Conservation (phyloP, 305 asterid species). For the Fraxinus sp. region DNA sequence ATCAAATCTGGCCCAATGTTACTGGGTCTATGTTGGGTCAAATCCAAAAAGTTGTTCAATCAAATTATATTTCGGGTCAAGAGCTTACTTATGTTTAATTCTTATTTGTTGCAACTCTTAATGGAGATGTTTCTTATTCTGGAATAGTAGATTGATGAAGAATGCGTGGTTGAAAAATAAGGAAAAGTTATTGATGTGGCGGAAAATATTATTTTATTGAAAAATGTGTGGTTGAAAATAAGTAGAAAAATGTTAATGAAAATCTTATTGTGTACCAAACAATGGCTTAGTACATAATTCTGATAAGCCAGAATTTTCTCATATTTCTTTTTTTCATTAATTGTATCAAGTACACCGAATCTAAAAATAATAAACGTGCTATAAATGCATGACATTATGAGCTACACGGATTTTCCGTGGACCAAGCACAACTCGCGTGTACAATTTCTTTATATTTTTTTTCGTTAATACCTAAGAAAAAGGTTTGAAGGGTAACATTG, state of each 20-base stretch:
- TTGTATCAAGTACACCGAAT: neutral
- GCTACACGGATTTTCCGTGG: too few relatives aligned
- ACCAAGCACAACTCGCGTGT: neutral
- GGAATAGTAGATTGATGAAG: too few relatives aligned
- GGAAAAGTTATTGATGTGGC: too few relatives aligned
- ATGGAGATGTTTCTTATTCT: neutral
- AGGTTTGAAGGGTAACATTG: neutral
- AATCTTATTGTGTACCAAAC: too few relatives aligned
- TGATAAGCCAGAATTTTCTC: neutral
- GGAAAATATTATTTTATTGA: too few relatives aligned
- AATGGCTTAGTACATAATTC: neutral
- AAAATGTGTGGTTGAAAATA: too few relatives aligned
- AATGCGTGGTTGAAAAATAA: too few relatives aligned
- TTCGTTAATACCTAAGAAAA: neutral
- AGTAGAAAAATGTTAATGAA: too few relatives aligned
- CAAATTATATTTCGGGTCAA: neutral
- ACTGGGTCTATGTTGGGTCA: neutral
- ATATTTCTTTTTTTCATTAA: neutral
- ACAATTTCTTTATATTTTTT: neutral
- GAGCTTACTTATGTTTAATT: neutral
- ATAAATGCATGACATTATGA: neutral
- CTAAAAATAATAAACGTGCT: neutral
- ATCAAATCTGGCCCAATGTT: neutral
- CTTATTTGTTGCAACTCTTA: neutral
- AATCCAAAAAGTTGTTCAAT: neutral